Evolutionary conservation across 2,329 filamentous ascomycete genomes (phyloP).

Genomic region (Ophioceras dolichostomum): DNA sequence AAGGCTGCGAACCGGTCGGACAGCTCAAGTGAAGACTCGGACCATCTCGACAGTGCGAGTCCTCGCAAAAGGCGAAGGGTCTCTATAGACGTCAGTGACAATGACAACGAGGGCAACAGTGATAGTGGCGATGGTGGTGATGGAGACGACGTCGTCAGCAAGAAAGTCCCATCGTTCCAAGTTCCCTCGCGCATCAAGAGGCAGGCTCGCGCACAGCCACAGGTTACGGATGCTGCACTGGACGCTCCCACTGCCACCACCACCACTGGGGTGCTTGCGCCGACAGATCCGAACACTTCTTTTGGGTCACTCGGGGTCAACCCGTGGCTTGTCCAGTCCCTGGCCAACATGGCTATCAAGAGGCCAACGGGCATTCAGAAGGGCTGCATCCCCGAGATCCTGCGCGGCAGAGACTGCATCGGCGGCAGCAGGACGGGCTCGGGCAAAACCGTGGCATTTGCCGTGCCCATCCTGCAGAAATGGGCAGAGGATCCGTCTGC

Average conservation of each 20-base stretch:
- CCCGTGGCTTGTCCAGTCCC: slow-evolving; percentile 79
- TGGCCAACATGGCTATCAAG: slow-evolving; percentile 67
- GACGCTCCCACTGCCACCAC: background rate
- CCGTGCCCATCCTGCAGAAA: slow-evolving; percentile 83
- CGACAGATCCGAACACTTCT: slow-evolving; percentile 44
- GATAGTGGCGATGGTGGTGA: slow-evolving; percentile 9
- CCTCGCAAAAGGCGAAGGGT: slow-evolving; percentile 20
- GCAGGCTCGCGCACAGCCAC: no score
- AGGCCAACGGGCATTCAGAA: slow-evolving; percentile 87
- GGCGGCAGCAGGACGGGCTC: slow-evolving; percentile 91
- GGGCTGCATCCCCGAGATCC: slow-evolving; percentile 82
- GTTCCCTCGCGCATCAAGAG: slow-evolving; percentile 41
- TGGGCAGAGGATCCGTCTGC: slow-evolving; percentile 89
- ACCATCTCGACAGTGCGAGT: slow-evolving; percentile 28
- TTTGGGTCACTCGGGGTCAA: slow-evolving; percentile 64
- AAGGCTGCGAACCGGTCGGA: no score
- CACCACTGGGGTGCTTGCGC: slow-evolving; percentile 27
- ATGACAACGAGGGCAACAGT: slow-evolving; percentile 4
- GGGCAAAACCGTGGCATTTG: slow-evolving; percentile 94
- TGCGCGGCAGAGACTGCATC: slow-evolving; percentile 87
- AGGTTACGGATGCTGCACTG: background rate
- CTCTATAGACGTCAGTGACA: background rate
- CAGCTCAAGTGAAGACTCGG: slow-evolving; percentile 34
- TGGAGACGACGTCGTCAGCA: slow-evolving; percentile 8
- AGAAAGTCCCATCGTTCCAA: slow-evolving; percentile 26